A percentile compares a stretch with the other conserved stretches of the same genome.
Evolutionary conservation across 1,139 yeast species (phyloP).

Genomic region (Kodamaea fungicola): DNA sequence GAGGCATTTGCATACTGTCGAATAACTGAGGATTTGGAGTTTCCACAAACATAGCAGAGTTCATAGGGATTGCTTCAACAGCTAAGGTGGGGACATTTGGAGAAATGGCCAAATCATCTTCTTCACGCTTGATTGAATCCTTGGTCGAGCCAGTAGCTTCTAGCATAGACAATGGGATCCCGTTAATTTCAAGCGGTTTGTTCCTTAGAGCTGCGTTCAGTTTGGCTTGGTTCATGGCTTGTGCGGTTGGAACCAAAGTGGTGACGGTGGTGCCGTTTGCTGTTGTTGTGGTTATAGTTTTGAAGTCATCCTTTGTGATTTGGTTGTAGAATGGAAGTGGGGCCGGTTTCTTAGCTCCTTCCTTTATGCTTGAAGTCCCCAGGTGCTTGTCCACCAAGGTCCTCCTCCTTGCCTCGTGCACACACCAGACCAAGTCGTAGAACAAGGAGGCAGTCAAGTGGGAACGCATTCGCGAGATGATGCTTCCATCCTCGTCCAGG

Average conservation of each 20-base stretch:
- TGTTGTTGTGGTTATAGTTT: conserved; percentile 78
- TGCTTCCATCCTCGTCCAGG: conserved; percentile 44
- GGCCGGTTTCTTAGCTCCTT: conserved; percentile 32
- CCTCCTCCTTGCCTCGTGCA: conserved; percentile 88
- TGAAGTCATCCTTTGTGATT: conserved; percentile 87
- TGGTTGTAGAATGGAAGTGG: conserved; percentile 94
- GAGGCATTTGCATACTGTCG: conserved; percentile 4
- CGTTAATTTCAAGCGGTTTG: conserved; percentile 67
- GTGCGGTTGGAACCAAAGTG: conserved; percentile 82
- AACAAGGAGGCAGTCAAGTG: conserved; percentile 89
- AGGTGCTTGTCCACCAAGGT: conserved; percentile 45
- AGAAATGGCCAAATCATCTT: neutral
- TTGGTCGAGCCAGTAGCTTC: conserved; percentile 74
- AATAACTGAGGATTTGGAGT: too few relatives aligned
- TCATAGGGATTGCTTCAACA: neutral
- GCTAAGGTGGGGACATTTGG: conserved; percentile 1
- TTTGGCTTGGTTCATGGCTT: conserved; percentile 58
- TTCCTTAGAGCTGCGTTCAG: conserved; percentile 56
- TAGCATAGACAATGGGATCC: conserved; percentile 75
- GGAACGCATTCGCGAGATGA: conserved; percentile 84
- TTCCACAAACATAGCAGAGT: too few relatives aligned
- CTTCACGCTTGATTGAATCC: neutral
- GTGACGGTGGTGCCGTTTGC: conserved; percentile 93
- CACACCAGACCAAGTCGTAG: conserved; percentile 91
- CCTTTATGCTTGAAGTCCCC: conserved; percentile 2